phyloP scores from a whole-genome alignment of 2,329 filamentous ascomycete genomes.

The Raffaelea albimanens region DNA sequence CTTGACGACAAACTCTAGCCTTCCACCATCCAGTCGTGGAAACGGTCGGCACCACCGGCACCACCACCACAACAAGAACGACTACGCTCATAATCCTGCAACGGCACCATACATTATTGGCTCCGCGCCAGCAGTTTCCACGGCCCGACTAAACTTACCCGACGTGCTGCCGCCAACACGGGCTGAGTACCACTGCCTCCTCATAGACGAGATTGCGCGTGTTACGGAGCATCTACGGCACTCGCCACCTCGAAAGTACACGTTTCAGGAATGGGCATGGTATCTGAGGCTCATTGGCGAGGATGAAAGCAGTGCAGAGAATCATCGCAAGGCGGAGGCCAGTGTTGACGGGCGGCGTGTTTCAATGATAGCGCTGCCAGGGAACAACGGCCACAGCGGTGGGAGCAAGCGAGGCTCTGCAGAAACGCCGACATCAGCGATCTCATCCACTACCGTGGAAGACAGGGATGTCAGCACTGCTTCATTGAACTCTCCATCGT shows the following conservation, averaged over 20 bases:
- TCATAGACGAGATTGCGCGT: constrained; percentile 61
- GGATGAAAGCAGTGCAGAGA: constrained; percentile 42
- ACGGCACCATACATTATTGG: not conserved
- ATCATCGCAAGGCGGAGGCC: constrained; percentile 32
- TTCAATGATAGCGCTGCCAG: not conserved
- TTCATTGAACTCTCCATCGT: not conserved
- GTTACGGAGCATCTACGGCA: constrained; percentile 54
- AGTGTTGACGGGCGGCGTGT: too few relatives aligned
- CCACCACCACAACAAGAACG: not conserved
- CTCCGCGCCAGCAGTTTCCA: constrained; percentile 14
- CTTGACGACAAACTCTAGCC: too few relatives aligned
- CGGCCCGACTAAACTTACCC: constrained; percentile 23
- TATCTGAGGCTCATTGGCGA: constrained; percentile 70
- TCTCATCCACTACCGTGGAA: too few relatives aligned
- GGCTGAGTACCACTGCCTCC: constrained; percentile 50
- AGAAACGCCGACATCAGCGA: too few relatives aligned
- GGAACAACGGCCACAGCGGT: not conserved
- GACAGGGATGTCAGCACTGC: too few relatives aligned
- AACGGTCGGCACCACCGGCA: constrained; percentile 1
- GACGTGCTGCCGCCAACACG: constrained; percentile 29
- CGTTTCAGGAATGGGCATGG: constrained; percentile 79
- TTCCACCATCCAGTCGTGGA: too few relatives aligned
- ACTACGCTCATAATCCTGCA: too few relatives aligned
- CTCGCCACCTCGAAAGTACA: constrained; percentile 54
- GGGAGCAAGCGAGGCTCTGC: not conserved